Conservation (phyloP, 768 basidiomycete genomes). For the Kockovaella imperatae region DNA sequence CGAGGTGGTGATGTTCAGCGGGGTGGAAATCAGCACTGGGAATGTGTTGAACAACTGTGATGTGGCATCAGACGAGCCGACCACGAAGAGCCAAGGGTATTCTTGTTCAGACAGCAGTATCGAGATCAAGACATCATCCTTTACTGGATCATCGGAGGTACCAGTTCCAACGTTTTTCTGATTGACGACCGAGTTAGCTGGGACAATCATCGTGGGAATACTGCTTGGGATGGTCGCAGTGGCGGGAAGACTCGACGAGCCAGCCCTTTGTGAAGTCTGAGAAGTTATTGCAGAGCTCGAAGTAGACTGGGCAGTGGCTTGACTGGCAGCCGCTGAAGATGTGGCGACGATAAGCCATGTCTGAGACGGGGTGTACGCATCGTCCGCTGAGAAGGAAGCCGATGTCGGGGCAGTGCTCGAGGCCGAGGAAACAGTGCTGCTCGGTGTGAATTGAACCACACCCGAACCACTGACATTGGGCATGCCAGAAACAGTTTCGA, state of each 20-base stretch:
- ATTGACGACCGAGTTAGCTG: conserved; percentile 34
- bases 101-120: conserved; percentile 34
- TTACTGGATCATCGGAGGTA: conserved; percentile 20
- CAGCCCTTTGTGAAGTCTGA: neutral
- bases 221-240: conserved; percentile 40
- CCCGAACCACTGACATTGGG: too few species aligned
- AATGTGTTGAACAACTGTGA: conserved; percentile 72
- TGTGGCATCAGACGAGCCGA: conserved; percentile 52
- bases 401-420: too few species aligned
- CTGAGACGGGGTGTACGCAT: conserved; percentile 29
- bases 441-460: too few species aligned
- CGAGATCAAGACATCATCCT: conserved; percentile 33
- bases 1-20: conserved; percentile 48
- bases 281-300: neutral
- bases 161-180: conserved; percentile 27
- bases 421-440: too few species aligned
- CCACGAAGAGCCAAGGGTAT: conserved; percentile 45
- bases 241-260: conserved; percentile 21
- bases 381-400: too few species aligned
- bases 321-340: conserved; percentile 5
- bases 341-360: conserved; percentile 32
- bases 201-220: conserved; percentile 42
- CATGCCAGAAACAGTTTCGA: too few species aligned
- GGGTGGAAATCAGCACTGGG: conserved; percentile 51
- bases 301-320: neutral